A percentile compares a stretch with the other conserved stretches of the same genome.
phyloP scores from a whole-genome alignment of 768 basidiomycete species.

The Harrya chromipes region DNA sequence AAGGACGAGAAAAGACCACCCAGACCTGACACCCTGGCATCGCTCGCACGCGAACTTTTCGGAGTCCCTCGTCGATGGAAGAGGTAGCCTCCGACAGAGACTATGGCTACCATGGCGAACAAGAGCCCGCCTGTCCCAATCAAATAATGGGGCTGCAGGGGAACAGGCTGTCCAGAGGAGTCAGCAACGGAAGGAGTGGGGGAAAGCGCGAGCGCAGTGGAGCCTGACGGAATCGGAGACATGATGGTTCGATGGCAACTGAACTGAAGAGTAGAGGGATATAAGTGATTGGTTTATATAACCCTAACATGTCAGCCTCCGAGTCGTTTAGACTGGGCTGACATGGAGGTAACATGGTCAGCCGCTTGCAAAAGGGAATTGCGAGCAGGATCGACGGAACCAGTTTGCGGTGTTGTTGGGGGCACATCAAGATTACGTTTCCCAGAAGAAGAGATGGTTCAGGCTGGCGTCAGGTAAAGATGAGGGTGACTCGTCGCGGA shows the following conservation, averaged over 20 bases:
- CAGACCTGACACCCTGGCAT: slow-evolving; percentile 4
- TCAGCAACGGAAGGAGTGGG: slow-evolving; percentile 1
- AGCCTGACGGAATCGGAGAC: slow-evolving; percentile 16
- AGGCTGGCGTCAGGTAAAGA: too few relatives aligned
- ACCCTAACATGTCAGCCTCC: not conserved
- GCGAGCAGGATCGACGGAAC: not conserved
- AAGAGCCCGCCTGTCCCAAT: slow-evolving; percentile 15
- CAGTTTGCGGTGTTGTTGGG: not conserved
- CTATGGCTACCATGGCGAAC: slow-evolving; percentile 11
- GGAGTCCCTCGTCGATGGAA: slow-evolving; percentile 2
- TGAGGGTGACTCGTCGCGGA: too few relatives aligned
- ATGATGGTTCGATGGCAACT: slow-evolving; percentile 7
- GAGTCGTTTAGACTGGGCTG: slow-evolving; percentile 5
- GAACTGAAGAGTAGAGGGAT: not conserved
- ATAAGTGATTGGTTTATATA: slow-evolving; percentile 5
- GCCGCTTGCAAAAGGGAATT: not conserved
- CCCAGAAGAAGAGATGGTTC: too few relatives aligned
- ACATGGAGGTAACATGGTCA: slow-evolving; percentile 2
- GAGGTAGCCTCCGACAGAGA: slow-evolving; percentile 15
- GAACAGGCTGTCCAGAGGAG: not conserved
- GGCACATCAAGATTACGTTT: too few relatives aligned
- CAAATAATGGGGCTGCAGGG: not conserved
- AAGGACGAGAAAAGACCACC: slow-evolving; percentile 7
- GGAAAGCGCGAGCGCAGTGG: not conserved
- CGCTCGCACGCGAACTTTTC: not conserved